phyloP scores from a whole-genome alignment of 306 rosid genomes.

The Malus orientalis region DNA sequence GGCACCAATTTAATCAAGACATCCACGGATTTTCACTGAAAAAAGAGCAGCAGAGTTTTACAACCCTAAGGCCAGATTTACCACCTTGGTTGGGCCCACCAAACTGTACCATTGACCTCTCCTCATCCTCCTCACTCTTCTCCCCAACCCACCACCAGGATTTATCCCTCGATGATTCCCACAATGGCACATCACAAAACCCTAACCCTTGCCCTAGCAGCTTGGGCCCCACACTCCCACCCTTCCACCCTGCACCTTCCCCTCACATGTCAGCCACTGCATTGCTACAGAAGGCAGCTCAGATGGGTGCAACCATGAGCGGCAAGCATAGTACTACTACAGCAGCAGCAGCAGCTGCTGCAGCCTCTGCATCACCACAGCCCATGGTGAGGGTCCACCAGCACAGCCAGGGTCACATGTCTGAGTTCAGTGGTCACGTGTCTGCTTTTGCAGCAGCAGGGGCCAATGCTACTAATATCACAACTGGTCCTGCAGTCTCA shows the following conservation, averaged over 20 bases:
- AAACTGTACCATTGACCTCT: conserved; percentile 9
- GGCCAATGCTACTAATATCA: not conserved
- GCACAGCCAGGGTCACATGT: conserved; percentile 42
- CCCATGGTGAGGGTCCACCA: conserved; percentile 50
- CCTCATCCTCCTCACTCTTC: conserved; percentile 35
- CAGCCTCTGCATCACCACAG: not conserved
- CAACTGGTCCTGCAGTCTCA: not conserved
- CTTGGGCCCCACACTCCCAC: conserved; percentile 43
- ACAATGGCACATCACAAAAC: not conserved
- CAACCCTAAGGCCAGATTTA: conserved; percentile 30
- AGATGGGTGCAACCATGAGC: conserved; percentile 84
- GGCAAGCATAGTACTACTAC: not conserved
- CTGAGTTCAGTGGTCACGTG: conserved; percentile 11
- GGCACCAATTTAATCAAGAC: conserved; percentile 24
- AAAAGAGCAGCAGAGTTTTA: conserved; percentile 48
- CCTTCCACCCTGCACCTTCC: conserved; percentile 43
- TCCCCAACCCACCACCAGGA: conserved; percentile 19
- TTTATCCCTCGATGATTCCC: conserved; percentile 15
- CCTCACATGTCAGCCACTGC: conserved; percentile 97
- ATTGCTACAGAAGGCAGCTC: conserved; percentile 92
- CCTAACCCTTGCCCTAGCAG: conserved; percentile 78
- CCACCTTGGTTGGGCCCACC: conserved; percentile 56
- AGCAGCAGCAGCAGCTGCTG: not conserved
- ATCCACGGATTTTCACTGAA: conserved; percentile 40
- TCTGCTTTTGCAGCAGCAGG: conserved; percentile 10